These are phyloP conservation scores for Saturnispora besseyi DNA, from an alignment of 805 yeast genomes.

Conservation along the genomic window DNA sequence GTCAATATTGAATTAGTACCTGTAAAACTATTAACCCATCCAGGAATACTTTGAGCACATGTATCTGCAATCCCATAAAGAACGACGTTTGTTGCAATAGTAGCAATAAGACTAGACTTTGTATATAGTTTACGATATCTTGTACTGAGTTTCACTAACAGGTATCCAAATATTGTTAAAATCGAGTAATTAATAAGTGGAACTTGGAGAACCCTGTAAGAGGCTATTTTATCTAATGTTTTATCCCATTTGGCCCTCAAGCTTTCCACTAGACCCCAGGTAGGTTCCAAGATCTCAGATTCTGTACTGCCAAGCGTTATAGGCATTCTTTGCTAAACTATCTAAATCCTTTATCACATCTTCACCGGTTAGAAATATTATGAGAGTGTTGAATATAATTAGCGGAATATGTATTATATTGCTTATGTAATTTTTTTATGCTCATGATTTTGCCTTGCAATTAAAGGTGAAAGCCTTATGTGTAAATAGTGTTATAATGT, in stretches of 20 bases:
- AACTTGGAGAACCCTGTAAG: slow-evolving; percentile 32
- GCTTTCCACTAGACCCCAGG: background rate
- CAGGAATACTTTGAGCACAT: slow-evolving; percentile 66
- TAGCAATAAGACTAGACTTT: slow-evolving; percentile 61
- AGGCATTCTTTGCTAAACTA: background rate
- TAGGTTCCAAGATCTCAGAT: background rate
- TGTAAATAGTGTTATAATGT: too few species aligned
- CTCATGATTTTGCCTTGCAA: too few species aligned
- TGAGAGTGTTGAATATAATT: too few species aligned
- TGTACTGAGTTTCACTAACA: slow-evolving; percentile 45
- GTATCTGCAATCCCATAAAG: slow-evolving; percentile 88
- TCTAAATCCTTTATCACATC: background rate
- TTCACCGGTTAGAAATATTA: too few species aligned
- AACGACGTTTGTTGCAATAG: slow-evolving; percentile 69
- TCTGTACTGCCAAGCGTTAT: background rate
- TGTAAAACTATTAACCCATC: slow-evolving; percentile 14
- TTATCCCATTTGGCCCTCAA: background rate
- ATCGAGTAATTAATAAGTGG: slow-evolving; percentile 52
- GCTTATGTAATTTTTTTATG: too few species aligned
- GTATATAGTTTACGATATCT: slow-evolving; percentile 54
- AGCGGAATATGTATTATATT: too few species aligned
- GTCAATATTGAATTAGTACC: background rate
- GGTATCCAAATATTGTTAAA: slow-evolving; percentile 37
- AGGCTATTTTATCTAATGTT: slow-evolving; percentile 9
- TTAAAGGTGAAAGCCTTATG: too few species aligned